Conservation (phyloP, 2,329 filamentous ascomycete species). For the Colletotrichum eremochloae region DNA sequence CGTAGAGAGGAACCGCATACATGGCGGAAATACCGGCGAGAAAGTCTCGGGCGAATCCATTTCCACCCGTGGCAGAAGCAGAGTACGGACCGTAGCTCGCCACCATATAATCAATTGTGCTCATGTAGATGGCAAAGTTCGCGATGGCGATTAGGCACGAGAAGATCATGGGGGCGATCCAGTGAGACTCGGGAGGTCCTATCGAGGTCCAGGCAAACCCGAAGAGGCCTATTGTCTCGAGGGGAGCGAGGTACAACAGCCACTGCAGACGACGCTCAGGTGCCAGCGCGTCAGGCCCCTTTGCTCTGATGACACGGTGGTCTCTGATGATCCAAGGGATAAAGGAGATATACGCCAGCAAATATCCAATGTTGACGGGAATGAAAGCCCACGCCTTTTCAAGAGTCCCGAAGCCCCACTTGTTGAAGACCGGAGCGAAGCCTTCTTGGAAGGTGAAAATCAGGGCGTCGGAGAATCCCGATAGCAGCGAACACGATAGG, state of each 20-base stretch:
- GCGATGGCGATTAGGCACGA: slow-evolving; percentile 72
- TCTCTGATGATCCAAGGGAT: slow-evolving; percentile 63
- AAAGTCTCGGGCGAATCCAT: slow-evolving; percentile 75
- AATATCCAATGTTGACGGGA: slow-evolving; percentile 61
- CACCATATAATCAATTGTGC: slow-evolving; percentile 77
- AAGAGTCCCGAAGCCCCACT: slow-evolving; percentile 67
- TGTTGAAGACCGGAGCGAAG: slow-evolving; percentile 69
- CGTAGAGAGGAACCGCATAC: slow-evolving; percentile 68
- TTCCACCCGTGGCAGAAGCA: slow-evolving; percentile 75
- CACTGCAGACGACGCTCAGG: slow-evolving; percentile 71
- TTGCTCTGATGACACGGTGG: slow-evolving; percentile 54
- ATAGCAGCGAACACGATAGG: slow-evolving; percentile 69
- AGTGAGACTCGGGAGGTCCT: slow-evolving; percentile 66
- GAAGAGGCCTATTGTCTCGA: slow-evolving; percentile 71
- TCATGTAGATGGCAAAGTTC: slow-evolving; percentile 74
- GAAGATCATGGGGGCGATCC: slow-evolving; percentile 74
- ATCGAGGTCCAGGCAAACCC: slow-evolving; percentile 73
- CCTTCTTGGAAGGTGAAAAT: slow-evolving; percentile 78
- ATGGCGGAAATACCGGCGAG: slow-evolving; percentile 74
- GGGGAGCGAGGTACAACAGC: slow-evolving; percentile 70
- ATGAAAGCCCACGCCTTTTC: slow-evolving; percentile 44
- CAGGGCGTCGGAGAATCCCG: slow-evolving; percentile 73
- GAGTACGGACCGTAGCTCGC: slow-evolving; percentile 75
- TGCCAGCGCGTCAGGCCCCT: slow-evolving; percentile 55
- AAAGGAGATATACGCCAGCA: slow-evolving; percentile 70